These are phyloP conservation scores for Aspergillus latus DNA, from an alignment of 2,329 filamentous ascomycete genomes.

Conservation along the genomic window DNA sequence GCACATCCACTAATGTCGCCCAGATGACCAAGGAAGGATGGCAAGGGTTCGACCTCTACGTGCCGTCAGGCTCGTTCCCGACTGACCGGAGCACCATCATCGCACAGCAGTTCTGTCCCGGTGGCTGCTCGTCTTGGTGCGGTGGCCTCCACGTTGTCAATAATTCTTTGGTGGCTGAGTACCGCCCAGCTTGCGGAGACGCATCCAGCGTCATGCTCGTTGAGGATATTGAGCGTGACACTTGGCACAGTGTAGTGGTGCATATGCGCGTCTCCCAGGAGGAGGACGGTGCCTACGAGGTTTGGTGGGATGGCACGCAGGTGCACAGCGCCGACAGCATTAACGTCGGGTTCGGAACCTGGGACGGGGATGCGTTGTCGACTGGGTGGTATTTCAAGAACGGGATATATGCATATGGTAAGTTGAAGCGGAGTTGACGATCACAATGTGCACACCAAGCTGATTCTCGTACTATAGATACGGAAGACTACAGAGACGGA, in stretches of 20 bases:
- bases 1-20: background rate
- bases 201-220: background rate
- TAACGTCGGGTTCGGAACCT: slow-evolving; percentile 4
- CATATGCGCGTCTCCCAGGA: slow-evolving; percentile 1
- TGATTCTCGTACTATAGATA: background rate
- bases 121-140: slow-evolving; percentile 5
- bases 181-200: background rate
- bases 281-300: background rate
- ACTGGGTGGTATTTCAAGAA: slow-evolving; percentile 9
- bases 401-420: slow-evolving; percentile 3
- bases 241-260: background rate
- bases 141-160: background rate
- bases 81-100: slow-evolving; percentile 5
- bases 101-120: slow-evolving; percentile 8
- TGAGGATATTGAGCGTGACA: slow-evolving; percentile 2
- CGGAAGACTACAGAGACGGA: background rate
- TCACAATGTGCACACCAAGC: background rate
- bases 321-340: background rate
- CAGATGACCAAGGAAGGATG: slow-evolving; percentile 10
- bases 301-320: slow-evolving; percentile 8
- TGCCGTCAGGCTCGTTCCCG: background rate
- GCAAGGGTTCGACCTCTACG: slow-evolving; percentile 3
- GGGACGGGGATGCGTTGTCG: background rate
- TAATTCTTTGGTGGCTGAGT: background rate
- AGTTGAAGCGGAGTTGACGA: background rate